These are phyloP conservation scores for Candida pseudofarinosa DNA, from an alignment of 805 yeast genomes.

Conservation along the genomic window DNA sequence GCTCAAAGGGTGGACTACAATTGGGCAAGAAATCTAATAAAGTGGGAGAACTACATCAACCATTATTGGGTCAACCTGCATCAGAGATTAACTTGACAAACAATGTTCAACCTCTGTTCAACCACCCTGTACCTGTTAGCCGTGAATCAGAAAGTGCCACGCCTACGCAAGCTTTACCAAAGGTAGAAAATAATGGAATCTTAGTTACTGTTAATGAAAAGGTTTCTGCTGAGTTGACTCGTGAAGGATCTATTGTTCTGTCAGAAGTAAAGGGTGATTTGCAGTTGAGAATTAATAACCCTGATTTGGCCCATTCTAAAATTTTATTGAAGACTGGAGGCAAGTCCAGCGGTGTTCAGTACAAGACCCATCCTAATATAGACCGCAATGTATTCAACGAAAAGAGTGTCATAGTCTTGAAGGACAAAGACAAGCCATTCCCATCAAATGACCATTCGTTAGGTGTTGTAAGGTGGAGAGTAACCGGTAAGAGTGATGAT, in stretches of 20 bases:
- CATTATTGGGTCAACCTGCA: conserved; percentile 20
- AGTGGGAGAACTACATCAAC: conserved; percentile 25
- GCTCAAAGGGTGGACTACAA: conserved; percentile 65
- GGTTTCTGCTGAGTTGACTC: conserved; percentile 67
- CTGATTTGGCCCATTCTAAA: conserved; percentile 63
- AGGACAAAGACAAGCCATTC: conserved; percentile 75
- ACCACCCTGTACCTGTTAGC: conserved; percentile 6
- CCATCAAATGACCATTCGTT: conserved; percentile 88
- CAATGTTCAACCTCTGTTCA: conserved; percentile 14
- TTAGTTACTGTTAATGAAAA: conserved; percentile 74
- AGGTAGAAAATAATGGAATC: conserved; percentile 65
- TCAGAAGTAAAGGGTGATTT: conserved; percentile 89
- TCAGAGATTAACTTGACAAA: conserved; percentile 16
- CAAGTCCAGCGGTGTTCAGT: conserved; percentile 54
- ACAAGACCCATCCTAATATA: conserved; percentile 94
- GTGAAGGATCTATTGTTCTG: conserved; percentile 71
- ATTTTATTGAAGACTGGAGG: conserved; percentile 53
- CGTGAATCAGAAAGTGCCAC: conserved; percentile 21
- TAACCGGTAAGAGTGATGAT: conserved; percentile 59
- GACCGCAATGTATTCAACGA: conserved; percentile 68
- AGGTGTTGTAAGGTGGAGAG: conserved; percentile 92
- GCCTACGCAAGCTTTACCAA: conserved; percentile 23
- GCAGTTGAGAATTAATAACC: conserved; percentile 79
- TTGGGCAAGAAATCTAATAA: conserved; percentile 55
- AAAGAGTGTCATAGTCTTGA: conserved; percentile 60